Evolutionary conservation across 2,329 filamentous ascomycete species (phyloP), one percentile per base, ranked within the genome.

Genomic region (Scedosporium boydii): DNA sequence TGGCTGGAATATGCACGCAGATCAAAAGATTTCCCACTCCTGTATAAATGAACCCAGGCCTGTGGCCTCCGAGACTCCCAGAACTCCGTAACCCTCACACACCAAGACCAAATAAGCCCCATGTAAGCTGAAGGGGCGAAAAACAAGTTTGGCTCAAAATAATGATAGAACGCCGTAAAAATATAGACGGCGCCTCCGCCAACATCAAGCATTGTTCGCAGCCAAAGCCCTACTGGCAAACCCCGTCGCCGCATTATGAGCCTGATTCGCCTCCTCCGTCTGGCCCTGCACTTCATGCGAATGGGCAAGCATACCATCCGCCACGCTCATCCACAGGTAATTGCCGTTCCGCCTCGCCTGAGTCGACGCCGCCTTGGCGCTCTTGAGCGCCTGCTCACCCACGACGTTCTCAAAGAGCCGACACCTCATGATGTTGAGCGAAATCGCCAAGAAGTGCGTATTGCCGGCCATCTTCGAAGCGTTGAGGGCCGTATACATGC

Each of bases 341-440:
- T 90, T 90, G 23, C 87, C 87, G 67, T 86, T 88, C 70, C 84
- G 84, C 66, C 83, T 82, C 4, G 88, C 87, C 76, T 90, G 87
- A 51, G 82, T 82, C 26, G 82, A 81, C 26, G 86, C 88, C 0
- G 89, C 89, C 66, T 83, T 82, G 4, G 88, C 87, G 69, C 88
- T 90, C 75, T 92, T 92, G 64, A 90, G 80, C 0, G 89, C 88
- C 72, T 93, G 89, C 63, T 89, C 88, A 59, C 91, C 91, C 3
- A 96, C 85, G 14, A 93, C 88, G 64, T 89, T 88, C 56, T 88
- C 87, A 73, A 93, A 97, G 69, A 96, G 89, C 60, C 87, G 84
- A 69, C 83, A 86, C 60, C 89, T 88, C 89, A 97, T 96, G 66
- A 95, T 87, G 67, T 87, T 92, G 64, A 97, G 83, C 5, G 89